Conservation (phyloP, 352 stramenopile species). For the Lagenidium sp. region DNA sequence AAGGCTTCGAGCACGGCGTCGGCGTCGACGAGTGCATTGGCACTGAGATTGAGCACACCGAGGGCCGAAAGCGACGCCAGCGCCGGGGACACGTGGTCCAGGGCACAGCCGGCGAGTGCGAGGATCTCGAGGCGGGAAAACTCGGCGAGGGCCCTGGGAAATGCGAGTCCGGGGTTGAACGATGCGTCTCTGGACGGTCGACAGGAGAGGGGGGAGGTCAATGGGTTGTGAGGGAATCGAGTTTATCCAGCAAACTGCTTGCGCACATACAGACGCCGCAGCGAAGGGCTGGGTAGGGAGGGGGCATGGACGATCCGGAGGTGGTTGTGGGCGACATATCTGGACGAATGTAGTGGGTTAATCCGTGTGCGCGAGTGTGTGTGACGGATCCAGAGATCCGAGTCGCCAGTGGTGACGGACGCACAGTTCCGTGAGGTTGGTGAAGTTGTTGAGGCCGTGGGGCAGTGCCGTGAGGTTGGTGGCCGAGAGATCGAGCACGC, state of each 20-base stretch:
- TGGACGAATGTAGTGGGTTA: too few relatives aligned
- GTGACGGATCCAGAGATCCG: too few relatives aligned
- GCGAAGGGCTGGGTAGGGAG: neutral
- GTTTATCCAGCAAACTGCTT: neutral
- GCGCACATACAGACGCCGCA: constrained; percentile 7
- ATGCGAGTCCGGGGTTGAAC: constrained; percentile 1
- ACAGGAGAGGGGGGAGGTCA: neutral
- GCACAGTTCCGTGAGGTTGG: constrained; percentile 7
- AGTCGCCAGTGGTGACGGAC: too few relatives aligned
- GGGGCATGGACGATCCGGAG: neutral
- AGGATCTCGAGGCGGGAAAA: neutral
- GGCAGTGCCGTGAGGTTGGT: constrained; percentile 5
- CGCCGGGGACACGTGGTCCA: neutral
- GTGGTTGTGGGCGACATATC: constrained; percentile 8
- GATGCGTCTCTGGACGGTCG: constrained; percentile 2
- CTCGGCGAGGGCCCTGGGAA: neutral
- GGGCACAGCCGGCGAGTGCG: constrained; percentile 6
- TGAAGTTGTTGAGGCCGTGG: neutral
- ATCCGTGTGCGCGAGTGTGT: too few relatives aligned
- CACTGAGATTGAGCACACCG: constrained; percentile 6
- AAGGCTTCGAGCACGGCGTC: neutral
- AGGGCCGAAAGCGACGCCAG: constrained; percentile 1
- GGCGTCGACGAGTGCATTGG: constrained; percentile 4
- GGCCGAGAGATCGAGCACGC: constrained; percentile 8
- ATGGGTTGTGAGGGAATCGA: neutral